These are phyloP conservation scores for Paecilomyces niveus DNA, from an alignment of 2,329 filamentous ascomycete genomes.

Conservation along the genomic window DNA sequence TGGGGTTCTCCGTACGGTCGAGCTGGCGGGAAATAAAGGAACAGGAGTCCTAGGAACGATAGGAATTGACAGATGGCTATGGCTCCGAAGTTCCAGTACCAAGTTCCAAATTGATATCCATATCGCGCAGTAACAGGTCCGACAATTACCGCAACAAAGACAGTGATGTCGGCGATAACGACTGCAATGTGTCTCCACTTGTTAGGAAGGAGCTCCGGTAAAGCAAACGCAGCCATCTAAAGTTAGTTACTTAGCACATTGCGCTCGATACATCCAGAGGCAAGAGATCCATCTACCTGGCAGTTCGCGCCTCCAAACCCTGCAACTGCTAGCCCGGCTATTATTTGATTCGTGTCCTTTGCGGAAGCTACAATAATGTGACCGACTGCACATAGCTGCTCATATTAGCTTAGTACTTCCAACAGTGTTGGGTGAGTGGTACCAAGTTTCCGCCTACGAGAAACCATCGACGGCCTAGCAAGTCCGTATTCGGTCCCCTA, in stretches of 20 bases:
- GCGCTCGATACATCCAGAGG: too few relatives aligned
- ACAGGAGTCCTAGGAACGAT: slow-evolving; percentile 37
- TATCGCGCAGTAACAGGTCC: slow-evolving; percentile 41
- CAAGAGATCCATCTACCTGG: slow-evolving; percentile 22
- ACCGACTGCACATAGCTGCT: slow-evolving; percentile 27
- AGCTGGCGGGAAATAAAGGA: slow-evolving; percentile 35
- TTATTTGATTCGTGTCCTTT: slow-evolving; percentile 32
- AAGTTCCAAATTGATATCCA: slow-evolving; percentile 29
- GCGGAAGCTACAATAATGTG: slow-evolving; percentile 34
- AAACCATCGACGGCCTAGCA: slow-evolving; percentile 43
- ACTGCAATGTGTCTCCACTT: slow-evolving; percentile 43
- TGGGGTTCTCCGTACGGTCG: slow-evolving; percentile 25
- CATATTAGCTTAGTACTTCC: background rate
- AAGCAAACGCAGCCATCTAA: slow-evolving; percentile 36
- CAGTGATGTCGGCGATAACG: slow-evolving; percentile 36
- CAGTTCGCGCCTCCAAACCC: slow-evolving; percentile 41
- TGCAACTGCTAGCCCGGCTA: slow-evolving; percentile 35
- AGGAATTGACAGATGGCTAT: slow-evolving; percentile 38
- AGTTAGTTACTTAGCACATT: background rate
- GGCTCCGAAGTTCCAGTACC: slow-evolving; percentile 42
- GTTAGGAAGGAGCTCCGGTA: slow-evolving; percentile 43
- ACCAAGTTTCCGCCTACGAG: slow-evolving; percentile 36
- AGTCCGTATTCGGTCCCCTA: slow-evolving; percentile 39
- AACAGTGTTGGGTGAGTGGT: background rate
- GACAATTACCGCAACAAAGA: slow-evolving; percentile 41